Percentiles rank a stretch among this genome's conserved stretches.
phyloP scores from a whole-genome alignment of 495 filamentous ascomycete genomes.

The Lasiosphaeria ovina region DNA sequence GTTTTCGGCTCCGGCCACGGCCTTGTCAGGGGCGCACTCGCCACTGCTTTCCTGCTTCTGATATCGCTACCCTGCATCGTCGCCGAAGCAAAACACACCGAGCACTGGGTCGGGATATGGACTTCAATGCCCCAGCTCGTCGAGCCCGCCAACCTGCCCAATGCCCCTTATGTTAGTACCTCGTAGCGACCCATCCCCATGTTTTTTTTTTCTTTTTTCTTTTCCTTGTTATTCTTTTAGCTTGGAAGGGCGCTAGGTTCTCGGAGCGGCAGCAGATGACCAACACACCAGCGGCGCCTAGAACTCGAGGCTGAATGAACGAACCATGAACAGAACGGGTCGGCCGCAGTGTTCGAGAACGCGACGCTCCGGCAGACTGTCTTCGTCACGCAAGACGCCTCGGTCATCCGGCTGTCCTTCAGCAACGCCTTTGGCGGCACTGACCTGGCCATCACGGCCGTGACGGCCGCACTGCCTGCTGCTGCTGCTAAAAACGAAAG shows the following conservation, averaged over 20 bases:
- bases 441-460: conserved; percentile 54
- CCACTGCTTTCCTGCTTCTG: neutral
- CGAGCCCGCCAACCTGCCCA: conserved; percentile 54
- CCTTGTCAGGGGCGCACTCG: neutral
- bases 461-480: conserved; percentile 51
- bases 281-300: too few species aligned
- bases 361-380: conserved; percentile 63
- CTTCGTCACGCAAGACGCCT: conserved; percentile 46
- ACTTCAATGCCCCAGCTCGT: conserved; percentile 58
- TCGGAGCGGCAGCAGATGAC: too few species aligned
- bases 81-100: conserved; percentile 16
- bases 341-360: conserved; percentile 36
- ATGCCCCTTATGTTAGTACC: conserved; percentile 50
- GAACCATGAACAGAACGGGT: conserved; percentile 22
- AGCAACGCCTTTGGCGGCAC: conserved; percentile 60
- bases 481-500: conserved; percentile 27
- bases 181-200: neutral
- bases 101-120: conserved; percentile 59
- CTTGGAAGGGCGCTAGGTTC: too few species aligned
- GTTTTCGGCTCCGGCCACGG: neutral
- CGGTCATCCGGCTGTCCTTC: conserved; percentile 51
- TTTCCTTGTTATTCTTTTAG: neutral
- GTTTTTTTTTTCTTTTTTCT: neutral
- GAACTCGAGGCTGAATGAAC: too few species aligned
- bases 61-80: neutral